phyloP scores from a whole-genome alignment of 2,329 filamentous ascomycete genomes.

The Phoma sp. region DNA sequence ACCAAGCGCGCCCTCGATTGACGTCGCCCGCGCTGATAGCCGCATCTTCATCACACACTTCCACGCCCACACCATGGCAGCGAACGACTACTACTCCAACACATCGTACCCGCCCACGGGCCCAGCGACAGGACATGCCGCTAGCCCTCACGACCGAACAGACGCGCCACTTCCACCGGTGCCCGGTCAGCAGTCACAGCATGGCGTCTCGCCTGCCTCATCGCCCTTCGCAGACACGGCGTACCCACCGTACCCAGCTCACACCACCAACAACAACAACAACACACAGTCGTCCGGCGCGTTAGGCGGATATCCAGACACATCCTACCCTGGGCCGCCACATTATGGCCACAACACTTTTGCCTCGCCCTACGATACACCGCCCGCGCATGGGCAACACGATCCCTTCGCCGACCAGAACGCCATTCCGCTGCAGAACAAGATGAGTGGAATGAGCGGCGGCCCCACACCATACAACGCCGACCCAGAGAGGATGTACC shows the following conservation, averaged over 20 bases:
- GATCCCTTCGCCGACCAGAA: slow-evolving; percentile 58
- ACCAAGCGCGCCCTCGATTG: not conserved
- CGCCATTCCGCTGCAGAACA: slow-evolving; percentile 55
- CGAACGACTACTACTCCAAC: slow-evolving; percentile 65
- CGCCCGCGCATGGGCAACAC: slow-evolving; percentile 58
- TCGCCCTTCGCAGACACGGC: slow-evolving; percentile 43
- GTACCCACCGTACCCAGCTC: slow-evolving; percentile 57
- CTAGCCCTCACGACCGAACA: slow-evolving; percentile 41
- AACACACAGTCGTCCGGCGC: slow-evolving; percentile 53
- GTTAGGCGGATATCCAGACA: slow-evolving; percentile 60
- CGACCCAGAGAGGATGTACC: slow-evolving; percentile 50
- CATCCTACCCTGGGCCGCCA: slow-evolving; percentile 61
- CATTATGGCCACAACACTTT: slow-evolving; percentile 32
- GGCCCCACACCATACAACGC: slow-evolving; percentile 46
- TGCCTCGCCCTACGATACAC: slow-evolving; percentile 42
- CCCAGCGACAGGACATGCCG: slow-evolving; percentile 17
- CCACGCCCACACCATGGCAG: slow-evolving; percentile 48
- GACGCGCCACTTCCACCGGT: slow-evolving; percentile 48
- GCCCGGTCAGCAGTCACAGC: slow-evolving; percentile 25
- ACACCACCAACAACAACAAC: slow-evolving; percentile 26
- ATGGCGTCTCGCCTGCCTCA: slow-evolving; percentile 40
- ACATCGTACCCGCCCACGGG: slow-evolving; percentile 48
- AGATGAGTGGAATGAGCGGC: slow-evolving; percentile 46
- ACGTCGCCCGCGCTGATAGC: not conserved
- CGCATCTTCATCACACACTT: not conserved